A percentile compares a stretch with the other conserved stretches of the same genome.
Evolutionary conservation across 202 grass and related monocot genomes (phyloP).

Genomic region (Musa balbisiana): DNA sequence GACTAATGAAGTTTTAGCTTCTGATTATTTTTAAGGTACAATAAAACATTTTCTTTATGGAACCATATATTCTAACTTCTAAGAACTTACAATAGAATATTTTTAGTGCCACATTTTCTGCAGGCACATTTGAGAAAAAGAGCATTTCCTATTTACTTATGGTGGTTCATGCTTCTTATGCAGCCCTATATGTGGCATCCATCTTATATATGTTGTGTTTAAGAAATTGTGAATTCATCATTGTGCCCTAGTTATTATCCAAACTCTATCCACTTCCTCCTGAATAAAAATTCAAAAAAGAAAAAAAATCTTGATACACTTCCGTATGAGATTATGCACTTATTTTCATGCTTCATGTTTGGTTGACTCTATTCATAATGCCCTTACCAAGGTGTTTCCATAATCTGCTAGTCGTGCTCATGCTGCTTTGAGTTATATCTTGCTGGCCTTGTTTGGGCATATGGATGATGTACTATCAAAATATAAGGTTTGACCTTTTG

Average conservation of each 20-base stretch:
- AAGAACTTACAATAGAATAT: background rate
- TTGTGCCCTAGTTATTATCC: no score
- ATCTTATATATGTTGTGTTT: no score
- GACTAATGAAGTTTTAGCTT: no score
- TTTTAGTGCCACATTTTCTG: no score
- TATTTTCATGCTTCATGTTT: conserved; percentile 7
- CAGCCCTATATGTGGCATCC: no score
- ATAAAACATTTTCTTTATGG: no score
- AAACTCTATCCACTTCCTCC: background rate
- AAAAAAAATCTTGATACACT: background rate
- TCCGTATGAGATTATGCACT: background rate
- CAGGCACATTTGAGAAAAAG: no score
- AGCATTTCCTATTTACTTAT: no score
- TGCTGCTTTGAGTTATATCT: conserved; percentile 32
- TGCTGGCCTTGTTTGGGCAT: conserved; percentile 79
- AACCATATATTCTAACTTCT: background rate
- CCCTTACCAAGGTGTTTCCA: conserved; percentile 37
- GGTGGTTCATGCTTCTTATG: no score
- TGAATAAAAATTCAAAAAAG: no score
- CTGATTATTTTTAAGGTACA: no score
- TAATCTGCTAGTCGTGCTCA: conserved; percentile 52
- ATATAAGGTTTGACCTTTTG: conserved; percentile 52
- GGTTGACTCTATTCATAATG: conserved; percentile 13
- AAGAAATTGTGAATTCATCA: no score
- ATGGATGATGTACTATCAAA: conserved; percentile 77